A percentile compares a stretch with the other conserved stretches of the same genome.
Evolutionary conservation across 768 basidiomycete genomes (phyloP).

Genomic region (Dioszegia hungarica): DNA sequence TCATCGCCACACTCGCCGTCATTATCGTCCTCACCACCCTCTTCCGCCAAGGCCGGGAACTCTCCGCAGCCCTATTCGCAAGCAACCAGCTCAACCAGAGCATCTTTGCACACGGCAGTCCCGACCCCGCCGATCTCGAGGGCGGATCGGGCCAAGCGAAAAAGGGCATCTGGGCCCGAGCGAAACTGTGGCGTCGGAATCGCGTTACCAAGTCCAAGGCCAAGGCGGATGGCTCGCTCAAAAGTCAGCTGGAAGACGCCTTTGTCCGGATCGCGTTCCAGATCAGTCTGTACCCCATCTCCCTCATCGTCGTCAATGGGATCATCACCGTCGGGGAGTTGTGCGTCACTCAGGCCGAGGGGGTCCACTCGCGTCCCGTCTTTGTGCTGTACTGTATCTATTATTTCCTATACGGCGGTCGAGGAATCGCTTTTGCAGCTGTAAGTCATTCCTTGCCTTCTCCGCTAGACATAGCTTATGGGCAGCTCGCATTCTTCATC

Average conservation of each 20-base stretch:
- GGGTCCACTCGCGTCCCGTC: not conserved
- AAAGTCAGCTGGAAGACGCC: slow-evolving; percentile 16
- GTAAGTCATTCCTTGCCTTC: not conserved
- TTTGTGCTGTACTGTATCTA: slow-evolving; percentile 24
- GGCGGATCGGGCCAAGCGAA: not conserved
- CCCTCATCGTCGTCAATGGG: slow-evolving; percentile 20
- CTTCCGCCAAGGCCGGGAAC: not conserved
- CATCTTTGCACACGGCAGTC: not conserved
- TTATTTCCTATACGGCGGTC: slow-evolving; percentile 24
- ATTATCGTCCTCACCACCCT: slow-evolving; percentile 5
- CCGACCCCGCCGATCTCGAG: not conserved
- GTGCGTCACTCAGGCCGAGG: slow-evolving; percentile 14
- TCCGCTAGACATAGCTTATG: not conserved
- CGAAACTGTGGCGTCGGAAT: no score
- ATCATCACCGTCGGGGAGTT: slow-evolving; percentile 28
- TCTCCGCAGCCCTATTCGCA: not conserved
- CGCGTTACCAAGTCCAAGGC: no score
- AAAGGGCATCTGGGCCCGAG: no score
- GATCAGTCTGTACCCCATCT: slow-evolving; percentile 30
- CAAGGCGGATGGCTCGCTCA: not conserved
- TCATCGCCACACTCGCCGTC: slow-evolving; percentile 17
- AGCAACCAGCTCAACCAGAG: not conserved
- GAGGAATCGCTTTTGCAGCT: slow-evolving; percentile 24
- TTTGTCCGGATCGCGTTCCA: slow-evolving; percentile 27
- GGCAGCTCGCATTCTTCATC: slow-evolving; percentile 19